Conservation (phyloP, 2,329 filamentous ascomycete species). For the Talaromyces sp. region DNA sequence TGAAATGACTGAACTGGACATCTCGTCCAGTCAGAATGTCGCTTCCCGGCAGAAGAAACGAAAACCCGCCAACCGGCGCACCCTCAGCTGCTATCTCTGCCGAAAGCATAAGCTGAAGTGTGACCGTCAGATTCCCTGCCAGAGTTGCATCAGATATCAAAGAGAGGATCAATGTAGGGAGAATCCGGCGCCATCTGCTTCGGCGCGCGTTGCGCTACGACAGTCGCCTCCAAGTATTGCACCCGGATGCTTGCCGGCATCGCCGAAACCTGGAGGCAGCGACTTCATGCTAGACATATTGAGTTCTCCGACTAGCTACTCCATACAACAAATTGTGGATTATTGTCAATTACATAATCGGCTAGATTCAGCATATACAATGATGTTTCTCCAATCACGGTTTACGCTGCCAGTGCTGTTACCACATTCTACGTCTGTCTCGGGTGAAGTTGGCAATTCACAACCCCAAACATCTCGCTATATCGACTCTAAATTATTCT, state of each 20-base stretch:
- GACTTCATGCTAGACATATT: constrained; percentile 3
- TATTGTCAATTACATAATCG: not conserved
- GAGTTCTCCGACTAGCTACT: not conserved
- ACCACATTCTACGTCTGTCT: constrained; percentile 7
- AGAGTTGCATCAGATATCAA: constrained; percentile 30
- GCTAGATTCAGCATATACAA: constrained; percentile 3
- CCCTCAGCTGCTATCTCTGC: constrained; percentile 33
- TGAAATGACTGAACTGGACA: constrained; percentile 1
- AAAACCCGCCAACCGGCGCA: constrained; percentile 18
- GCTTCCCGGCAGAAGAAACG: constrained; percentile 3
- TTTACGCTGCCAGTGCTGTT: constrained; percentile 12
- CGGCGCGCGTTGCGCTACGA: constrained; percentile 9
- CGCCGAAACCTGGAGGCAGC: not conserved
- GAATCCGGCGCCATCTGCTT: constrained; percentile 27
- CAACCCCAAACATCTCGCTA: constrained; percentile 3
- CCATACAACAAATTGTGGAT: not conserved
- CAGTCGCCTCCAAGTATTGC: constrained; percentile 8
- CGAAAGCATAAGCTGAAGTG: constrained; percentile 33
- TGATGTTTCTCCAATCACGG: constrained; percentile 8
- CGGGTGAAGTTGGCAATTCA: not conserved
- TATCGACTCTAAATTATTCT: constrained; percentile 21
- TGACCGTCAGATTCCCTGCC: constrained; percentile 32
- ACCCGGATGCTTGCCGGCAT: not conserved
- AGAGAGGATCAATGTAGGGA: constrained; percentile 31
- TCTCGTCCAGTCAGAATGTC: not conserved